Percentiles rank a stretch among this genome's conserved stretches.
Conservation (phyloP, 306 rosid species). For the Morella rubra region DNA sequence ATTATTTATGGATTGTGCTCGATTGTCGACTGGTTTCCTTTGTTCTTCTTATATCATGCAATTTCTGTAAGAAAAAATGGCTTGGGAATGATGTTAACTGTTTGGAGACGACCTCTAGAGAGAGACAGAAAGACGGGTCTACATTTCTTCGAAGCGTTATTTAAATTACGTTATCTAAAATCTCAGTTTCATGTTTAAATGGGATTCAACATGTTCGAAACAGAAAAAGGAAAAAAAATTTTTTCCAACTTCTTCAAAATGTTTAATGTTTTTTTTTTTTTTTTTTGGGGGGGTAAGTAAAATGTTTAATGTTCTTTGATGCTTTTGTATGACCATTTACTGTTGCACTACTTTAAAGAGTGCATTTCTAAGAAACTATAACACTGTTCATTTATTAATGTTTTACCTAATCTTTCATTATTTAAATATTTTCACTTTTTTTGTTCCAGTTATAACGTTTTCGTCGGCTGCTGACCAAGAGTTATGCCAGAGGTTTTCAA, state of each 20-base stretch:
- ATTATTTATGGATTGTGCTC: neutral
- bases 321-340: neutral
- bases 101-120: neutral
- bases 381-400: conserved; percentile 12
- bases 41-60: neutral
- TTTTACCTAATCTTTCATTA: neutral
- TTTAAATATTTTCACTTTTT: neutral
- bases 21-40: neutral
- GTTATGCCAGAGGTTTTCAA: conserved; percentile 27
- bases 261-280: neutral
- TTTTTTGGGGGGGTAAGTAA: too few relatives aligned
- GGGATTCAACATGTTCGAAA: neutral
- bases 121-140: neutral
- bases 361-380: neutral
- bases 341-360: too few relatives aligned
- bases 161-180: neutral
- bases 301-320: neutral
- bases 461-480: conserved; percentile 29
- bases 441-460: conserved; percentile 37
- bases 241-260: neutral
- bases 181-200: neutral
- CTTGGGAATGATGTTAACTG: neutral
- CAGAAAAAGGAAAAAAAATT: neutral
- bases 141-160: neutral
- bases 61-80: neutral